Conservation (phyloP, 108 stramenopile genomes). For the Cyclostephanos tholiformis region DNA sequence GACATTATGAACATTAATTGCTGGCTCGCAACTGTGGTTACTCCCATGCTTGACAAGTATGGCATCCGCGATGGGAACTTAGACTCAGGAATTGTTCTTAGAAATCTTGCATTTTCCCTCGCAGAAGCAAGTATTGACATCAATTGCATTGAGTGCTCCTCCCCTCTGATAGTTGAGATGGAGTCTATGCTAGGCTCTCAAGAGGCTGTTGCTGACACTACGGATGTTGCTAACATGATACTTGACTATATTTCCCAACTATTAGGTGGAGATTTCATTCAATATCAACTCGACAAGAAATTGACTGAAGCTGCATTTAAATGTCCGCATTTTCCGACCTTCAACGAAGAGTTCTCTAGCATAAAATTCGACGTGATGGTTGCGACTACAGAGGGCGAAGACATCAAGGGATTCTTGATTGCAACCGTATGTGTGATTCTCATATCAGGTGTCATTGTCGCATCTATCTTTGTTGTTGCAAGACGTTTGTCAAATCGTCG, state of each 20-base stretch:
- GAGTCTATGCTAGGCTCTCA: constrained; percentile 44
- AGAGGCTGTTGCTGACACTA: constrained; percentile 57
- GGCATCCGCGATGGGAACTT: constrained; percentile 49
- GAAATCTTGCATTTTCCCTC: constrained; percentile 47
- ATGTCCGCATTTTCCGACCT: constrained; percentile 66
- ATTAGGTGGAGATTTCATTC: constrained; percentile 62
- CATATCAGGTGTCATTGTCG: constrained; percentile 26
- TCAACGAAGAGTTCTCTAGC: constrained; percentile 40
- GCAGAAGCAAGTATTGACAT: constrained; percentile 55
- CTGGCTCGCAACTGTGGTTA: constrained; percentile 75
- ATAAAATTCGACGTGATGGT: constrained; percentile 46
- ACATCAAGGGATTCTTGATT: constrained; percentile 50
- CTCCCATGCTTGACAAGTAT: constrained; percentile 53
- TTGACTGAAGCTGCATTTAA: constrained; percentile 58
- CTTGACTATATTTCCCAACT: constrained; percentile 52
- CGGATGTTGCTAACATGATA: constrained; percentile 52
- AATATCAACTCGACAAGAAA: constrained; percentile 61
- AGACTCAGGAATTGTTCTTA: constrained; percentile 50
- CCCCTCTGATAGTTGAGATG: constrained; percentile 63
- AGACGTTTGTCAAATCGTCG: constrained; percentile 50
- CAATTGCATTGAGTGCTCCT: constrained; percentile 64
- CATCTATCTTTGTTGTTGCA: constrained; percentile 26
- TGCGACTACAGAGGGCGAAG: constrained; percentile 22
- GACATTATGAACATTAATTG: constrained; percentile 69
- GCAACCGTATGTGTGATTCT: constrained; percentile 38